A percentile compares a stretch with the other conserved stretches of the same genome.
Evolutionary conservation across 257 asterid species (phyloP).

Genomic region (Salvia splendens): DNA sequence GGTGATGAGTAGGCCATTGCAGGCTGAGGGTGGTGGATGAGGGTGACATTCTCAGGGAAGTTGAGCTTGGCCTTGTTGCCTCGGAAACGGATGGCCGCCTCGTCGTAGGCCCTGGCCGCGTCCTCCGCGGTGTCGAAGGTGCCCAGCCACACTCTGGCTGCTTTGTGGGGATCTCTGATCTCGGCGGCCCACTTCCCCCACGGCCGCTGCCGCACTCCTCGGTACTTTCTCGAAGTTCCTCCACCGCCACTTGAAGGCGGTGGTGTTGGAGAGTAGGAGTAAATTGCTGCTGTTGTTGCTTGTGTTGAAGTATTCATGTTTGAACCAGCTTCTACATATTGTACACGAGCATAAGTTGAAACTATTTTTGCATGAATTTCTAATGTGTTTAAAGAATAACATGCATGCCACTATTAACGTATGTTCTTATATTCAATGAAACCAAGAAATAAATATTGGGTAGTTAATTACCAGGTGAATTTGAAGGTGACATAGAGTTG

Average conservation of each 20-base stretch:
- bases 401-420: too few species aligned
- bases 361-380: too few species aligned
- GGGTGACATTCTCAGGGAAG: conserved; percentile 55
- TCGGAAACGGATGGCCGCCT: conserved; percentile 53
- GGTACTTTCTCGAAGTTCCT: conserved; percentile 38
- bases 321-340: neutral
- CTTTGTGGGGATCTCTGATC: conserved; percentile 57
- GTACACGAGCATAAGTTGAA: too few species aligned
- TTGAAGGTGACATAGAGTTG: neutral
- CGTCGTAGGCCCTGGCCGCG: conserved; percentile 60
- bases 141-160: conserved; percentile 62
- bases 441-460: too few species aligned
- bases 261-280: conserved; percentile 20
- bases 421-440: too few species aligned
- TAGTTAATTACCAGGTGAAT: neutral
- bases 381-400: too few species aligned
- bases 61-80: conserved; percentile 65
- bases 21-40: neutral
- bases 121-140: conserved; percentile 55
- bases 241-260: neutral
- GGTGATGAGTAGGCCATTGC: too few species aligned
- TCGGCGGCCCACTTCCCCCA: conserved; percentile 77
- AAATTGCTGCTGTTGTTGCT: conserved; percentile 16
- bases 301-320: neutral
- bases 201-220: conserved; percentile 61